These are phyloP conservation scores for Aspergillus brunneoviolaceus DNA, from an alignment of 2,329 filamentous ascomycete genomes.

Conservation along the genomic window DNA sequence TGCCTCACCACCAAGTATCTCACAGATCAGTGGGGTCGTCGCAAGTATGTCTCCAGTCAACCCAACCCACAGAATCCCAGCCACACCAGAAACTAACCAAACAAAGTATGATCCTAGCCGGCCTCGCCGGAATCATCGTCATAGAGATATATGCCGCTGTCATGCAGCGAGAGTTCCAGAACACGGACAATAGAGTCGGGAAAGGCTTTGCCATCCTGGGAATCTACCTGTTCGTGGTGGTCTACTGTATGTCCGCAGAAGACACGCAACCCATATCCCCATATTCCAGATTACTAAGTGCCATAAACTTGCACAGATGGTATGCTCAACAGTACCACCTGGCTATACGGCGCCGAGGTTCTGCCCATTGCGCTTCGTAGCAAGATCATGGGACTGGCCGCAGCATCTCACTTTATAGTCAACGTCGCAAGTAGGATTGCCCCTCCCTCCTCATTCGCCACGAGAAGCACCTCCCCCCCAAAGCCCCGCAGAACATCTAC, in stretches of 20 bases:
- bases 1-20: constrained; percentile 53
- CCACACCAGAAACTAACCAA: background rate
- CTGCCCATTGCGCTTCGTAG: constrained; percentile 54
- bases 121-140: constrained; percentile 53
- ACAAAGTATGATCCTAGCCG: constrained; percentile 55
- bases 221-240: constrained; percentile 59
- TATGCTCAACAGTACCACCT: constrained; percentile 56
- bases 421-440: constrained; percentile 49
- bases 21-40: constrained; percentile 59
- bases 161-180: constrained; percentile 59
- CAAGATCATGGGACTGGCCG: constrained; percentile 57
- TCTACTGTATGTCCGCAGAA: constrained; percentile 47
- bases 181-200: constrained; percentile 55
- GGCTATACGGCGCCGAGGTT: constrained; percentile 58
- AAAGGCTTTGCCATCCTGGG: constrained; percentile 61
- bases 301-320: constrained; percentile 35
- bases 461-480: no score
- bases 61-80: background rate
- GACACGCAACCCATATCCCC: background rate
- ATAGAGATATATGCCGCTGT: constrained; percentile 60
- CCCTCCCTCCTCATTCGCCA: no score
- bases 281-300: no score
- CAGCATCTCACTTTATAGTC: constrained; percentile 55
- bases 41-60: constrained; percentile 44
- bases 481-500: no score